Conservation (phyloP, 2,329 filamentous ascomycete genomes). For the Triangularia verruculosa region DNA sequence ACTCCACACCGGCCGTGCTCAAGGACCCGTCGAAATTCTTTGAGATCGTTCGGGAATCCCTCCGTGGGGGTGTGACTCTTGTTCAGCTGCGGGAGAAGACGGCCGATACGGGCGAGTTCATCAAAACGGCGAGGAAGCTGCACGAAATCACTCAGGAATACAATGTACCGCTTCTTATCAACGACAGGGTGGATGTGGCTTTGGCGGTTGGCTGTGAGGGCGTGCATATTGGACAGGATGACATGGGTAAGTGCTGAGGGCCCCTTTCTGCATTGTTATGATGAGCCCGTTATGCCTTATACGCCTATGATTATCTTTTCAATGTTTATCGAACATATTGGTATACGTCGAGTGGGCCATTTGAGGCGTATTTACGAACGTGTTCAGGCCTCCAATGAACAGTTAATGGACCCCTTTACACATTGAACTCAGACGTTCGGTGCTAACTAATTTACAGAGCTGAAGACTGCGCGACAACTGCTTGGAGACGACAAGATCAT, state of each 20-base stretch:
- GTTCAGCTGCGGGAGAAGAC: slow-evolving; percentile 92
- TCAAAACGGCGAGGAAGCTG: slow-evolving; percentile 67
- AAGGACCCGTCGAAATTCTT: slow-evolving; percentile 64
- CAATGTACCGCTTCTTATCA: slow-evolving; percentile 80
- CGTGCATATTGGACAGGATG: slow-evolving; percentile 92
- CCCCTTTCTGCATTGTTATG: too few species aligned
- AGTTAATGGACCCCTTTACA: neutral
- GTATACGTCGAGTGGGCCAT: neutral
- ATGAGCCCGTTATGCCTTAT: neutral
- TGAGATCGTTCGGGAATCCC: slow-evolving; percentile 69
- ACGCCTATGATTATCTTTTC: neutral
- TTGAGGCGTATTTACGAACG: too few species aligned
- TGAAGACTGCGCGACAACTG: slow-evolving; percentile 64
- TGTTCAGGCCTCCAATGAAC: too few species aligned
- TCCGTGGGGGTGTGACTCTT: slow-evolving; percentile 77
- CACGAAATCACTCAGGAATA: slow-evolving; percentile 67
- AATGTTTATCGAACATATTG: neutral
- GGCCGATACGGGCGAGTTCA: slow-evolving; percentile 67
- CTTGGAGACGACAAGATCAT: slow-evolving; percentile 78
- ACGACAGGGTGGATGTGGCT: slow-evolving; percentile 88
- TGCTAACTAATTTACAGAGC: slow-evolving; percentile 39
- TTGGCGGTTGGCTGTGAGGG: slow-evolving; percentile 83
- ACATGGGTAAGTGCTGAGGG: slow-evolving; percentile 60
- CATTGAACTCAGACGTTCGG: neutral
- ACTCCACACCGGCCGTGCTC: slow-evolving; percentile 83